Base-by-base conservation (phyloP, 768 basidiomycete genomes). In the Boletus vinaceobasis region DNA sequence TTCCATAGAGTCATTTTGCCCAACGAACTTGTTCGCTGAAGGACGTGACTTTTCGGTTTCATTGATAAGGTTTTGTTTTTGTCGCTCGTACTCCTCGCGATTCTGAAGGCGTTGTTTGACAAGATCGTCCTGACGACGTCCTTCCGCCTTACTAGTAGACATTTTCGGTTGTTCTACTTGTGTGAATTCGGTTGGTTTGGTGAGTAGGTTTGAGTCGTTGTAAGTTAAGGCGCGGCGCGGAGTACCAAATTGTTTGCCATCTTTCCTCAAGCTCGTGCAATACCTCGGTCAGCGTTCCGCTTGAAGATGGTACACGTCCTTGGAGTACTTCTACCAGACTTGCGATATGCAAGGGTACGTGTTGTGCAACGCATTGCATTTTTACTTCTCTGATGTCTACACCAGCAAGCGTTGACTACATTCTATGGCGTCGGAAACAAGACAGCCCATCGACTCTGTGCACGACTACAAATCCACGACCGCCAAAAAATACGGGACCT, bases 41-140 rank as follows among this genome's bases (percentile, higher is more conserved):
- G 93, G 90, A 31, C 93, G 87, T 37, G 90, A 86, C 71, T 94
- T 95, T 76, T 96, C 91, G 2, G 93, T 94, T 74, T 97, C 94
- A 67, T 80, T 83, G 63, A 90, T 85, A 69, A 93, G 83, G 43
- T 79, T 80, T 66, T 87, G 84, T 63, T 90, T 90, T 68, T 91
- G 87, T 19, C 87, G 81, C 62, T 90, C 86, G 60, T 80, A 93
- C 39, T 92, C 88, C 69, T 92, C 88, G 63, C 86, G 84, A 75
- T 85, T 84, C 66, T 86, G 83, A 38, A 72, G 80, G 55, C 95
- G 86, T 72, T 93, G 87, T 69, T 95, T 94, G 33, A 82, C 79
- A 59, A 96, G 84, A 2, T 87, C 87, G 65, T 91, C 89, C 70
- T 93, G 88, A 52, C 92, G 84, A 52, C 88, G 86, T n/a, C 87